These are phyloP conservation scores for Psidium friedrichsthalianum DNA, from an alignment of 345 rosid species.

Conservation along the genomic window DNA sequence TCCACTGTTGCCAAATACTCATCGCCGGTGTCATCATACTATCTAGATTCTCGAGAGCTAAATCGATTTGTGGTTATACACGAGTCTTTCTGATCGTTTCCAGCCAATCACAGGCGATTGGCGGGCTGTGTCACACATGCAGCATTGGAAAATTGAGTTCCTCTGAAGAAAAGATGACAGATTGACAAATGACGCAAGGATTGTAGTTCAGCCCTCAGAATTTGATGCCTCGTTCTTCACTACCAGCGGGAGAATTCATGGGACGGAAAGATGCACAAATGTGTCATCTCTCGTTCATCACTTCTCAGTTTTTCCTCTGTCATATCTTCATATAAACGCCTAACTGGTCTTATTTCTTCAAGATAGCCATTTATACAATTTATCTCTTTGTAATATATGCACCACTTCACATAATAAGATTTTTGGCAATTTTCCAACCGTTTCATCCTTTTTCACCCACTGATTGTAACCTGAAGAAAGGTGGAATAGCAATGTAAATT, in stretches of 20 bases:
- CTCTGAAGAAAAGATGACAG: constrained; percentile 61
- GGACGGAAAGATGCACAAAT: constrained; percentile 49
- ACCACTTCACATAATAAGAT: not conserved
- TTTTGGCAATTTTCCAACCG: not conserved
- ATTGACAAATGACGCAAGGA: constrained; percentile 46
- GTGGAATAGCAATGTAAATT: not conserved
- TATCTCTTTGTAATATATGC: not conserved
- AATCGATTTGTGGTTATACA: not conserved
- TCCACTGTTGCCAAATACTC: not conserved
- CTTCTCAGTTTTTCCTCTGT: not conserved
- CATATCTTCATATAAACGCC: not conserved
- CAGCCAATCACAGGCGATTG: constrained; percentile 63
- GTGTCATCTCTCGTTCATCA: constrained; percentile 14
- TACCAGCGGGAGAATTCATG: constrained; percentile 63
- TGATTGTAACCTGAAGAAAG: not conserved
- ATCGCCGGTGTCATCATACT: not conserved
- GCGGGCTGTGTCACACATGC: constrained; percentile 60
- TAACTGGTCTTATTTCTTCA: not conserved
- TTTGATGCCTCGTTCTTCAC: constrained; percentile 63
- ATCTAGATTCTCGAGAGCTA: not conserved
- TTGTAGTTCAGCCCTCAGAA: constrained; percentile 61
- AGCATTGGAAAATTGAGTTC: constrained; percentile 62
- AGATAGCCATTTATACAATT: not conserved
- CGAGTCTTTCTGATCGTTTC: not conserved
- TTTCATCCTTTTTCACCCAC: not conserved